Percentiles rank a stretch among this genome's conserved stretches.
phyloP scores from a whole-genome alignment of 2,329 filamentous ascomycete genomes.

The Botrytis galanthina region DNA sequence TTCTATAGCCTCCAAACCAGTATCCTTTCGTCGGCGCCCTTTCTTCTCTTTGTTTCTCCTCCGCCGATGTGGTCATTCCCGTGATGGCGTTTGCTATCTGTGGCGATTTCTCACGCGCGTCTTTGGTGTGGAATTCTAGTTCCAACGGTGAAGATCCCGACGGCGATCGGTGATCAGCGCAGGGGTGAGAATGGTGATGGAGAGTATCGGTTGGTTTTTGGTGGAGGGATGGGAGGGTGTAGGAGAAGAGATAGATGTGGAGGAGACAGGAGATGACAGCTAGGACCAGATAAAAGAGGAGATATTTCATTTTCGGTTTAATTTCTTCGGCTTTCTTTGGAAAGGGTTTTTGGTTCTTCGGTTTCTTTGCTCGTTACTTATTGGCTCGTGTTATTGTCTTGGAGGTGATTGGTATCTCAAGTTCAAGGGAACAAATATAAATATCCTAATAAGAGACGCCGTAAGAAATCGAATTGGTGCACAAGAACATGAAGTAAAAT shows the following conservation, averaged over 20 bases:
- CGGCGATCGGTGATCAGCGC: too few relatives aligned
- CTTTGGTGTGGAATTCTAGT: background rate
- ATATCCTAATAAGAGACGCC: background rate
- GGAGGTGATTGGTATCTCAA: background rate
- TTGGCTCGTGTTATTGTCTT: background rate
- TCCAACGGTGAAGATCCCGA: background rate
- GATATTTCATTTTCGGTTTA: background rate
- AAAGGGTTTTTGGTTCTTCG: background rate
- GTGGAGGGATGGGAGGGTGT: background rate
- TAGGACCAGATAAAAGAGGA: background rate
- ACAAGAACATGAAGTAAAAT: background rate
- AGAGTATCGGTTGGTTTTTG: background rate
- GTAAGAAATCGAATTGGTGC: background rate
- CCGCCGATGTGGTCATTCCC: too few relatives aligned
- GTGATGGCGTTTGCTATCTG: too few relatives aligned
- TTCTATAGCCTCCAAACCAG: background rate
- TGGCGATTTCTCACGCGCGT: too few relatives aligned
- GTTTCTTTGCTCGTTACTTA: background rate
- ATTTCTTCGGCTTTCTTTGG: background rate
- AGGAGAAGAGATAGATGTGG: slow-evolving; percentile 7
- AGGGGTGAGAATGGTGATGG: background rate
- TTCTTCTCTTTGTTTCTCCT: too few relatives aligned
- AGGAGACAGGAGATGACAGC: background rate
- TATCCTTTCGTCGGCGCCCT: background rate
- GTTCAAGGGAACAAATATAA: background rate